A percentile compares a stretch with the other conserved stretches of the same genome.
These are phyloP conservation scores for Mycena filopes DNA, from an alignment of 768 basidiomycete species.

Conservation along the genomic window DNA sequence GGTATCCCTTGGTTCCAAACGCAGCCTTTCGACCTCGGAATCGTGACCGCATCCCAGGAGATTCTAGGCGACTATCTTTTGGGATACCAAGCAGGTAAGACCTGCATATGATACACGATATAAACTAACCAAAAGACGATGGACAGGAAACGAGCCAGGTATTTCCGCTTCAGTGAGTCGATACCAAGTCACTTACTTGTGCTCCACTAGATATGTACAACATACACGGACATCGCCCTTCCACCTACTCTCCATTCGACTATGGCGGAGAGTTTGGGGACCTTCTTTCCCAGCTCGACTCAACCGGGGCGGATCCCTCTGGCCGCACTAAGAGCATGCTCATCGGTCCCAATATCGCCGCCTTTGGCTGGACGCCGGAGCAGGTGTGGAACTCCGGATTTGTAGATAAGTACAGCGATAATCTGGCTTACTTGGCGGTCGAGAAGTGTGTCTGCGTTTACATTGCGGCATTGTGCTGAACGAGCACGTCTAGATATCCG, in stretches of 20 bases:
- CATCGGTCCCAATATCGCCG: constrained; percentile 73
- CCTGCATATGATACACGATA: no score
- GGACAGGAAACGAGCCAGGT: no score
- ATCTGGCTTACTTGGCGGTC: constrained; percentile 59
- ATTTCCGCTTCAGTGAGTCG: no score
- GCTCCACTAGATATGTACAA: constrained; percentile 83
- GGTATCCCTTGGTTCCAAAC: constrained; percentile 42
- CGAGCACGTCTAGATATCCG: constrained; percentile 50
- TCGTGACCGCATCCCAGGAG: constrained; percentile 66
- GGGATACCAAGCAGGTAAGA: constrained; percentile 76
- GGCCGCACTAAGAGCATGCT: constrained; percentile 55
- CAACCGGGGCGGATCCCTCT: constrained; percentile 47
- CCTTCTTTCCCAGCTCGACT: constrained; percentile 44
- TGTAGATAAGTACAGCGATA: constrained; percentile 52
- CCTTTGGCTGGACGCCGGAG: constrained; percentile 60
- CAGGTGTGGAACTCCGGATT: constrained; percentile 63
- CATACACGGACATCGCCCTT: constrained; percentile 37
- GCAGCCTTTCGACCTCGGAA: constrained; percentile 41
- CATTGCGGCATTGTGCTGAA: no score
- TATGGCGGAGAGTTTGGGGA: constrained; percentile 62
- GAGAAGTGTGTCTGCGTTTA: constrained; percentile 71
- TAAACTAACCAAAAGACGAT: no score
- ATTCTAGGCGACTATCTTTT: constrained; percentile 74
- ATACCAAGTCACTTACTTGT: no score
- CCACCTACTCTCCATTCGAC: constrained; percentile 42